phyloP scores from a whole-genome alignment of 1,284 basidiomycete species.

The Somion occarium region DNA sequence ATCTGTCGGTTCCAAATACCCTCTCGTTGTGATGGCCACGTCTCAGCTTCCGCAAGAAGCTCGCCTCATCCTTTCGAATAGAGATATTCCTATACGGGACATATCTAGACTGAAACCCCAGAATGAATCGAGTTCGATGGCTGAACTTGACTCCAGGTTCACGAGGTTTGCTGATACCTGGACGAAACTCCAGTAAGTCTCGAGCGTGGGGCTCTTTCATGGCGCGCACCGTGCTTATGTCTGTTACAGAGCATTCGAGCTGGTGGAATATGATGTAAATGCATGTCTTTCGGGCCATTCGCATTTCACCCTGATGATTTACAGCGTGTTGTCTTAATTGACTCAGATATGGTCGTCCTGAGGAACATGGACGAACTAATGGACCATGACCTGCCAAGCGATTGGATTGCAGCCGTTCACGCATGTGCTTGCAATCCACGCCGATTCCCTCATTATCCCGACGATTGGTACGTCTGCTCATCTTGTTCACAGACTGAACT shows the following conservation, averaged over 20 bases:
- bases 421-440: conserved; percentile 94
- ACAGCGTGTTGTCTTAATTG: conserved; percentile 80
- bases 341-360: conserved; percentile 88
- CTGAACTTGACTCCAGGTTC: conserved; percentile 62
- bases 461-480: conserved; percentile 67
- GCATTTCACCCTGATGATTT: conserved; percentile 8
- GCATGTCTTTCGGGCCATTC: not conserved
- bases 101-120: conserved; percentile 60
- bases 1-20: conserved; percentile 64
- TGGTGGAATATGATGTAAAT: conserved; percentile 72
- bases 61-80: conserved; percentile 47
- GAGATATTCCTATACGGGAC: conserved; percentile 52
- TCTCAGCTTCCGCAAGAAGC: conserved; percentile 51
- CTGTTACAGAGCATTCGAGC: conserved; percentile 62
- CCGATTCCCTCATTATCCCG: conserved; percentile 79
- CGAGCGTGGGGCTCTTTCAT: not conserved
- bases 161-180: conserved; percentile 64
- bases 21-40: conserved; percentile 81
- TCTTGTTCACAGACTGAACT: not conserved
- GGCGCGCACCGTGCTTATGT: conserved; percentile 1
- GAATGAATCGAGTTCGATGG: conserved; percentile 43
- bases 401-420: conserved; percentile 82
- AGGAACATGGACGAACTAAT: conserved; percentile 93
- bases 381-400: conserved; percentile 57
- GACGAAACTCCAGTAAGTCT: conserved; percentile 78